phyloP scores from a whole-genome alignment of 2,329 filamentous ascomycete species.

The Cryphonectria parasitica region DNA sequence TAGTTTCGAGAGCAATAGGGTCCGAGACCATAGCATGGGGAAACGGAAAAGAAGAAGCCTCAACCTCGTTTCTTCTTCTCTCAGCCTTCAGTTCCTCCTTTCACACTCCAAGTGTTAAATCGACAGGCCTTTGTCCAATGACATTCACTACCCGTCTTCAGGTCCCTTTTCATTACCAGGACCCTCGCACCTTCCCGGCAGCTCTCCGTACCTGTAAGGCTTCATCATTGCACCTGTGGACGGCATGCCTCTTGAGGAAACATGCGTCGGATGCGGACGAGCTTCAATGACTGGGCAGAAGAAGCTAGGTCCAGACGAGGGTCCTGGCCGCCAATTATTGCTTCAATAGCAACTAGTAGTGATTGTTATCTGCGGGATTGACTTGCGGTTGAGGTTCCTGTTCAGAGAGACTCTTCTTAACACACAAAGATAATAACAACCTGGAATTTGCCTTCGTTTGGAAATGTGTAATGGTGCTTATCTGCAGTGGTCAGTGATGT shows the following conservation, averaged over 20 bases:
- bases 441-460: too few relatives aligned
- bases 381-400: neutral
- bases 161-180: slow-evolving; percentile 37
- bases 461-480: too few relatives aligned
- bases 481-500: too few relatives aligned
- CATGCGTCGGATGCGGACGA: slow-evolving; percentile 5
- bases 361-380: neutral
- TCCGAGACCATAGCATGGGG: neutral
- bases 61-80: too few relatives aligned
- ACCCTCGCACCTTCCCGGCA: slow-evolving; percentile 49
- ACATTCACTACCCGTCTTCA: too few relatives aligned
- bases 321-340: slow-evolving; percentile 16
- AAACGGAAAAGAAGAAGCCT: neutral
- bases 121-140: too few relatives aligned
- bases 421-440: too few relatives aligned
- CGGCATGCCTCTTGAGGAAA: neutral
- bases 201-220: slow-evolving; percentile 52
- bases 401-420: neutral
- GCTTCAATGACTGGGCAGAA: slow-evolving; percentile 19
- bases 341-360: slow-evolving; percentile 18
- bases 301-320: slow-evolving; percentile 16
- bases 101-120: too few relatives aligned
- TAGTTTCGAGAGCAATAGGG: neutral
- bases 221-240: slow-evolving; percentile 40
- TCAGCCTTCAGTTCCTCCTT: too few relatives aligned